These are phyloP conservation scores for Alternaria gansuensis DNA, from an alignment of 2,329 filamentous ascomycete species.

Conservation along the genomic window DNA sequence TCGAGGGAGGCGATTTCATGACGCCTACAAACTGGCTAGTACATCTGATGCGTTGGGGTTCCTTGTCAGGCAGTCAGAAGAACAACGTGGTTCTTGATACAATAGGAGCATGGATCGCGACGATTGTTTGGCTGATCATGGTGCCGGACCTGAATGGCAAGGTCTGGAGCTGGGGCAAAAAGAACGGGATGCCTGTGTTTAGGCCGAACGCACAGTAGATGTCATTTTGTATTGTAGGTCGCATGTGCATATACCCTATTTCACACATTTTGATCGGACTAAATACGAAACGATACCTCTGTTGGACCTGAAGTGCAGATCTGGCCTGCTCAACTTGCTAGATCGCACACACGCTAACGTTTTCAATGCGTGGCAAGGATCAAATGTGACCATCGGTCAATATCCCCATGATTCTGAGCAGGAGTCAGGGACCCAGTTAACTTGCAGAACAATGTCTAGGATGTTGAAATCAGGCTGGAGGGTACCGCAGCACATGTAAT, in stretches of 20 bases:
- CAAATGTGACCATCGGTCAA: not conserved
- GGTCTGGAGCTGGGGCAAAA: slow-evolving; percentile 66
- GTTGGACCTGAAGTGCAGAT: too few relatives aligned
- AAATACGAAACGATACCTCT: too few relatives aligned
- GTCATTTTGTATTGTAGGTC: not conserved
- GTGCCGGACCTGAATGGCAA: slow-evolving; percentile 66
- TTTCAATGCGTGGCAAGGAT: not conserved
- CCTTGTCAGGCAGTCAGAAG: slow-evolving; percentile 62
- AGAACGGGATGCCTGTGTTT: slow-evolving; percentile 57
- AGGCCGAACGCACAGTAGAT: slow-evolving; percentile 40
- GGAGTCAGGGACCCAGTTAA: slow-evolving; percentile 5
- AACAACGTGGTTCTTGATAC: slow-evolving; percentile 65
- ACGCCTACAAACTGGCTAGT: slow-evolving; percentile 80
- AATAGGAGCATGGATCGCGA: slow-evolving; percentile 62
- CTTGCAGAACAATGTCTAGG: slow-evolving; percentile 11
- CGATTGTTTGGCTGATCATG: slow-evolving; percentile 65
- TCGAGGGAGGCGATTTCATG: slow-evolving; percentile 83
- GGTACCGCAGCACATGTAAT: slow-evolving; percentile 4
- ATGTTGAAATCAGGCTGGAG: slow-evolving; percentile 8
- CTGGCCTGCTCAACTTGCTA: too few relatives aligned
- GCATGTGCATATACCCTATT: not conserved
- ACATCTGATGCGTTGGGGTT: slow-evolving; percentile 71
- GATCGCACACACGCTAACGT: too few relatives aligned
- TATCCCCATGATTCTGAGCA: not conserved
- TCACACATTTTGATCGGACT: not conserved